A percentile compares a stretch with the other conserved stretches of the same genome.
Conservation (phyloP, 106 monocot species). For the Vanilla planifolia region DNA sequence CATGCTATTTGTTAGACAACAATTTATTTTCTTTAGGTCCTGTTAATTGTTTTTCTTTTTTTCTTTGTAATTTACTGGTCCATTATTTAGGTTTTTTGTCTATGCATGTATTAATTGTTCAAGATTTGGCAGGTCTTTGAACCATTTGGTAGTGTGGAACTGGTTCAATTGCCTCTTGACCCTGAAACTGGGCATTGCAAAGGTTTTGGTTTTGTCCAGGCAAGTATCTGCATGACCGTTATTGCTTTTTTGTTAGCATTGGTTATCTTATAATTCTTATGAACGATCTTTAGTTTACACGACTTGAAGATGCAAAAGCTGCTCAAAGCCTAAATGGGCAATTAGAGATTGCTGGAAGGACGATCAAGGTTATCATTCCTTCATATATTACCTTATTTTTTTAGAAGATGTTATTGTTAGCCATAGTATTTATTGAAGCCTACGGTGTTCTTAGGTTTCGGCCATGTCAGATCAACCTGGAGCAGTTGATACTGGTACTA, state of each 20-base stretch:
- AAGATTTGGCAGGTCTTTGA: constrained; percentile 50
- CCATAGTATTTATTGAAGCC: too few species aligned
- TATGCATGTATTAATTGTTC: constrained; percentile 6
- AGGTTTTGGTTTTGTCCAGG: constrained; percentile 76
- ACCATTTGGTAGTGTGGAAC: constrained; percentile 63
- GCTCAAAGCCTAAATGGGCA: constrained; percentile 64
- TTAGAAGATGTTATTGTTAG: too few species aligned
- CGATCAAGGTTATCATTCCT: constrained; percentile 32
- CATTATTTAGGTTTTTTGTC: too few species aligned
- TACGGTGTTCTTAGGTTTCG: constrained; percentile 33
- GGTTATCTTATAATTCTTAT: constrained; percentile 2
- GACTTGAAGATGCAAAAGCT: constrained; percentile 53
- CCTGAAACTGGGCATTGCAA: constrained; percentile 63
- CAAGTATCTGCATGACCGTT: constrained; percentile 10
- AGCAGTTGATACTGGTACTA: constrained; percentile 44
- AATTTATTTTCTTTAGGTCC: too few species aligned
- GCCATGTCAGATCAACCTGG: constrained; percentile 54
- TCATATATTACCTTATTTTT: background rate
- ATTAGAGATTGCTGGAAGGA: constrained; percentile 60
- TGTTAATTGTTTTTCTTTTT: too few species aligned
- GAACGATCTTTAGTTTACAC: constrained; percentile 33
- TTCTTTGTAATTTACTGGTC: too few species aligned
- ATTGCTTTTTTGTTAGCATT: background rate
- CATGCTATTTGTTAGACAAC: too few species aligned
- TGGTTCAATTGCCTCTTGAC: constrained; percentile 61